Evolutionary conservation across 768 basidiomycete genomes (phyloP).

Genomic region (Tephrocybe sp.): DNA sequence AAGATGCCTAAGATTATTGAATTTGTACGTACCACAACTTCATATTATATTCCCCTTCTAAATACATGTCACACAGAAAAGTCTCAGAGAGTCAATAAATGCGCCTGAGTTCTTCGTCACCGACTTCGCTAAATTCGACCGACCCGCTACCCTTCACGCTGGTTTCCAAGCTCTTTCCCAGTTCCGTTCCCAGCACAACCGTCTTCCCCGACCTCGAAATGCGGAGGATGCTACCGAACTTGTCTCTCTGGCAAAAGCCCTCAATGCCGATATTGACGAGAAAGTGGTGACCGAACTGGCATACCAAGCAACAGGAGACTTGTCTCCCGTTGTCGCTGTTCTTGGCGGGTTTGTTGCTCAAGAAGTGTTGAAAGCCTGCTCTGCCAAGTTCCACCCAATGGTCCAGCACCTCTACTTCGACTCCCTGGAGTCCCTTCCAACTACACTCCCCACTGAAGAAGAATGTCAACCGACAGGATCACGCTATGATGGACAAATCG

Average conservation of each 20-base stretch:
- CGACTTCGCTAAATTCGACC: slow-evolving; percentile 96
- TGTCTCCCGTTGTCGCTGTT: slow-evolving; percentile 89
- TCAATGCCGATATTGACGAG: slow-evolving; percentile 76
- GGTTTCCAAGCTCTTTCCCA: slow-evolving; percentile 93
- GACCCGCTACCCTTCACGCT: slow-evolving; percentile 84
- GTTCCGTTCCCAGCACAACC: slow-evolving; percentile 61
- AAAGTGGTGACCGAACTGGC: slow-evolving; percentile 80
- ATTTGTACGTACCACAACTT: slow-evolving; percentile 63
- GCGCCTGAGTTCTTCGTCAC: slow-evolving; percentile 88
- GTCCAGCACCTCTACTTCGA: slow-evolving; percentile 96
- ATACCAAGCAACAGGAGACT: slow-evolving; percentile 88
- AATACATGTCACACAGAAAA: slow-evolving; percentile 62
- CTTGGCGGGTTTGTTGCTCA: slow-evolving; percentile 98
- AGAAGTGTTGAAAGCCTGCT: slow-evolving; percentile 94
- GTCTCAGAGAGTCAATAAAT: slow-evolving; percentile 79
- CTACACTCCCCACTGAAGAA: slow-evolving; percentile 67
- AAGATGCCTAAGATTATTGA: slow-evolving; percentile 97
- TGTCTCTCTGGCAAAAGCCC: slow-evolving; percentile 73
- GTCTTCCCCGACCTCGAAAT: slow-evolving; percentile 82
- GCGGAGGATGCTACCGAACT: slow-evolving; percentile 71
- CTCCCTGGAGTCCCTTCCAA: slow-evolving; percentile 91
- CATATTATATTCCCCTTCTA: neutral
- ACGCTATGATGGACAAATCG: slow-evolving; percentile 93
- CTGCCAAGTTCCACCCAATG: slow-evolving; percentile 97
- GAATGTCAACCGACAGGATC: slow-evolving; percentile 81